Base-by-base conservation (phyloP, 306 rosid genomes). In the Casuarina glauca region DNA sequence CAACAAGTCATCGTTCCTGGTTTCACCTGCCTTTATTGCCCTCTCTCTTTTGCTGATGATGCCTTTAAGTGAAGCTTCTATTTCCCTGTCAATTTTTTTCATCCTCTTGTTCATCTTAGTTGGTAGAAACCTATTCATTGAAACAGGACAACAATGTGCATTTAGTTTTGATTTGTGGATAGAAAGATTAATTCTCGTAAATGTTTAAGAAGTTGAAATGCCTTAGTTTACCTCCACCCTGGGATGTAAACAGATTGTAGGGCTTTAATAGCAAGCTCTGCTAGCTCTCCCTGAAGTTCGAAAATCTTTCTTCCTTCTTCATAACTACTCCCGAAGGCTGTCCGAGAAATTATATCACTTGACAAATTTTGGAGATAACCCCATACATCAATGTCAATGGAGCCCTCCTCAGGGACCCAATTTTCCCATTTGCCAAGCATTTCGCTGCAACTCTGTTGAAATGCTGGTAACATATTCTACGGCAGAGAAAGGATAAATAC, bases 351-450 rank as follows among this genome's bases (percentile, higher is more conserved):
- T 4, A 67, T 44, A 42, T 67, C 52, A 39, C 50, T 16, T 4
- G 49, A 0, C 72, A 82, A 8, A 16, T 26, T 70, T 70, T 76
- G 71, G 13, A 87, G 58, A 57, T 60, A 36, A 36, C 88, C 86
- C 86, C 84, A 81, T 3, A 87, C 86, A 50, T 87, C 84, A 13
- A 83, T 17, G 70, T 76, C 82, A 4, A 76, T 72, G 4, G 12
- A 50, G 0, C 82, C 70, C 2, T 74, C 49, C 4, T 39, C 4
- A 6, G 73, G 32, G 16, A 62, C 54, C 60, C 64, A 10, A 2
- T 10, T 58, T 70, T 83, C 87, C 90, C 90, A 81, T 38, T 72
- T 61, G 32, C 20, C 44, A 11, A 81, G 39, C 87, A 86, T 81
- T 32, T 76, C 83, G 1, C 35, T 6, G 44, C 88, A 73, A 13